A percentile compares a stretch with the other conserved stretches of the same genome.
Evolutionary conservation across 1,139 yeast genomes (phyloP).

Genomic region (Scheffersomyces titani): DNA sequence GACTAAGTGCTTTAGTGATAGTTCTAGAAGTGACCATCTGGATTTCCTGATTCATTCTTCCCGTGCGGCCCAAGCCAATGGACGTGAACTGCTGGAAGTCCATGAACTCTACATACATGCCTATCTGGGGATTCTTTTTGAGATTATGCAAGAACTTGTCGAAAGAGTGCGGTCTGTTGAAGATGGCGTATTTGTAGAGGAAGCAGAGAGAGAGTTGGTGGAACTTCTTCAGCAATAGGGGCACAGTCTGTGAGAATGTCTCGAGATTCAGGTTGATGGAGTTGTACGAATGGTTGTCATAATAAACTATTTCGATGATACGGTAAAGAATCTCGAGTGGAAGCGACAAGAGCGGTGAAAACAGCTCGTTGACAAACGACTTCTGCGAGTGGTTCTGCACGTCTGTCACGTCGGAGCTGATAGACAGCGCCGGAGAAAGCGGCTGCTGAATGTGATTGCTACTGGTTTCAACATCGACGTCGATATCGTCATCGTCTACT

Average conservation of each 20-base stretch:
- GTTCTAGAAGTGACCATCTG: slow-evolving; percentile 86
- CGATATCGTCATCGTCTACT: background rate
- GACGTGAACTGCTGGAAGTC: slow-evolving; percentile 91
- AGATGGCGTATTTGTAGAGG: slow-evolving; percentile 66
- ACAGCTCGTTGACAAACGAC: slow-evolving; percentile 7
- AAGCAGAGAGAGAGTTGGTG: slow-evolving; percentile 35
- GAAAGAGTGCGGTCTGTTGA: slow-evolving; percentile 81
- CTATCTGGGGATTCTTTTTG: slow-evolving; percentile 48
- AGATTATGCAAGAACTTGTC: slow-evolving; percentile 68
- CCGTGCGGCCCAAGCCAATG: slow-evolving; percentile 87
- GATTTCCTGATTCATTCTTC: slow-evolving; percentile 85
- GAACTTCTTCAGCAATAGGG: slow-evolving; percentile 37
- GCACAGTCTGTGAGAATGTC: slow-evolving; percentile 41
- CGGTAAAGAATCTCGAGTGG: slow-evolving; percentile 46
- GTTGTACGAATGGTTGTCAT: slow-evolving; percentile 34
- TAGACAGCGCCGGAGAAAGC: slow-evolving; percentile 12
- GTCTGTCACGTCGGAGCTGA: background rate
- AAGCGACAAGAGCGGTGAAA: slow-evolving; percentile 32
- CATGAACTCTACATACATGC: slow-evolving; percentile 70
- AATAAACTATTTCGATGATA: slow-evolving; percentile 47
- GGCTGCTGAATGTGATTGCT: background rate
- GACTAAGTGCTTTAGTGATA: slow-evolving; percentile 57
- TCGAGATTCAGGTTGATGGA: slow-evolving; percentile 47
- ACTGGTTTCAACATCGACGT: background rate
- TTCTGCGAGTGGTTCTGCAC: background rate